Percentiles rank a stretch among this genome's conserved stretches.
phyloP scores from a whole-genome alignment of 2,329 filamentous ascomycete genomes.

The Pseudogymnoascus sp. region DNA sequence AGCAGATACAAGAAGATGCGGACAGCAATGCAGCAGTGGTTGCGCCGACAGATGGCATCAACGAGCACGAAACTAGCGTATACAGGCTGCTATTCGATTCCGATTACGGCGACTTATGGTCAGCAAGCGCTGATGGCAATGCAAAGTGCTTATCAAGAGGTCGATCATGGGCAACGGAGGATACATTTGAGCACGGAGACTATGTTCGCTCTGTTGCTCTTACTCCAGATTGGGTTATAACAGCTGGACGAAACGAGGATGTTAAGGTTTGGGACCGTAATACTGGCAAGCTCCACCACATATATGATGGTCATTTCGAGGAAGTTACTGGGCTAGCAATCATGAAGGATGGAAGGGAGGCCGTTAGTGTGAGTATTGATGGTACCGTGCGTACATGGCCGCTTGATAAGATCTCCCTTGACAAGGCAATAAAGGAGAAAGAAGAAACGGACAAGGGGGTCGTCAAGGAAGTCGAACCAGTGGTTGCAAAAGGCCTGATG shows the following conservation, averaged over 20 bases:
- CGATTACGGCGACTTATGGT: conserved; percentile 63
- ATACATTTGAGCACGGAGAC: conserved; percentile 72
- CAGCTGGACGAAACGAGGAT: conserved; percentile 85
- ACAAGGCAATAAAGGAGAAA: conserved; percentile 46
- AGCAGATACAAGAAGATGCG: conserved; percentile 47
- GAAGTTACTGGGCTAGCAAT: conserved; percentile 79
- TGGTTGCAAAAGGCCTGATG: conserved; percentile 48
- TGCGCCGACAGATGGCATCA: conserved; percentile 40
- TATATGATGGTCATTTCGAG: conserved; percentile 79
- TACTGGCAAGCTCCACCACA: conserved; percentile 65
- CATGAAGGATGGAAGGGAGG: conserved; percentile 42
- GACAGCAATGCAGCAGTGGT: conserved; percentile 23
- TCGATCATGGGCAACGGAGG: conserved; percentile 63
- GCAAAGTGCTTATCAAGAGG: conserved; percentile 69
- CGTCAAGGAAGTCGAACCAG: conserved; percentile 35
- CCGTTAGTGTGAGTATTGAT: conserved; percentile 85
- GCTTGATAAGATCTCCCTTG: conserved; percentile 54
- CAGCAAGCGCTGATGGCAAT: conserved; percentile 84
- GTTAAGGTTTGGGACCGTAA: conserved; percentile 80
- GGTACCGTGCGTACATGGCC: conserved; percentile 82
- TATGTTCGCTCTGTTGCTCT: conserved; percentile 81
- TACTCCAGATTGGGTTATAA: conserved; percentile 71
- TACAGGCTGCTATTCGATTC: conserved; percentile 74
- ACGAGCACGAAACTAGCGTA: conserved; percentile 84
- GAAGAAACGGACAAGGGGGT: conserved; percentile 39